A percentile compares a stretch with the other conserved stretches of the same genome.
Evolutionary conservation across 345 rosid genomes (phyloP).

Genomic region (Noccaea bulbosa): DNA sequence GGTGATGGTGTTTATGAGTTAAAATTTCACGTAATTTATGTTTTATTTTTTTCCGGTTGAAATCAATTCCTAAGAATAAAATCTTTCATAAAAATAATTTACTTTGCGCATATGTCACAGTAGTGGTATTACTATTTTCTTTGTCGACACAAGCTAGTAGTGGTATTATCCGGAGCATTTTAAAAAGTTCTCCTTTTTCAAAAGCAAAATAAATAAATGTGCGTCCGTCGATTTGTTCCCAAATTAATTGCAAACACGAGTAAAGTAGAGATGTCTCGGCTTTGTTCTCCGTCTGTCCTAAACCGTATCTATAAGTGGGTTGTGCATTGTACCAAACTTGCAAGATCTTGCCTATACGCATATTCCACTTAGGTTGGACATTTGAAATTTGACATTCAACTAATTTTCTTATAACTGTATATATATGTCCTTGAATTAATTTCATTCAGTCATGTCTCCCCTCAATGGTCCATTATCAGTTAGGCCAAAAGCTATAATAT

Average conservation of each 20-base stretch:
- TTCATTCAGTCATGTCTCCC: conserved; percentile 42
- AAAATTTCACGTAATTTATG: neutral
- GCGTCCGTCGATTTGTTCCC: conserved; percentile 35
- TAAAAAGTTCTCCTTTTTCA: neutral
- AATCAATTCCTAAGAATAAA: conserved; percentile 25
- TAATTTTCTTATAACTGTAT: conserved; percentile 14
- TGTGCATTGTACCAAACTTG: conserved; percentile 38
- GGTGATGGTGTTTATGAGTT: neutral
- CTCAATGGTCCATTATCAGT: conserved; percentile 41
- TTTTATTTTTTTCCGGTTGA: neutral
- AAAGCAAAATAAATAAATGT: conserved; percentile 9
- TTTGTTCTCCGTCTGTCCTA: conserved; percentile 36
- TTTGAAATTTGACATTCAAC: conserved; percentile 42
- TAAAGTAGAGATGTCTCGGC: conserved; percentile 33
- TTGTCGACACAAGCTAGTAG: conserved; percentile 22
- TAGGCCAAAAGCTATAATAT: conserved; percentile 40
- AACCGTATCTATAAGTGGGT: conserved; percentile 37
- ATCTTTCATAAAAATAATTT: neutral
- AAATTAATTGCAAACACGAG: conserved; percentile 40
- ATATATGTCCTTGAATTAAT: conserved; percentile 13
- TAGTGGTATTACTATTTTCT: neutral
- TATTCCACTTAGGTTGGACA: conserved; percentile 34
- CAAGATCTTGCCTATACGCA: conserved; percentile 39
- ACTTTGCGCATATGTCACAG: conserved; percentile 1
- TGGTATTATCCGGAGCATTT: conserved; percentile 35